Conservation (phyloP, 768 basidiomycete genomes). For the Ramaria rubella region DNA sequence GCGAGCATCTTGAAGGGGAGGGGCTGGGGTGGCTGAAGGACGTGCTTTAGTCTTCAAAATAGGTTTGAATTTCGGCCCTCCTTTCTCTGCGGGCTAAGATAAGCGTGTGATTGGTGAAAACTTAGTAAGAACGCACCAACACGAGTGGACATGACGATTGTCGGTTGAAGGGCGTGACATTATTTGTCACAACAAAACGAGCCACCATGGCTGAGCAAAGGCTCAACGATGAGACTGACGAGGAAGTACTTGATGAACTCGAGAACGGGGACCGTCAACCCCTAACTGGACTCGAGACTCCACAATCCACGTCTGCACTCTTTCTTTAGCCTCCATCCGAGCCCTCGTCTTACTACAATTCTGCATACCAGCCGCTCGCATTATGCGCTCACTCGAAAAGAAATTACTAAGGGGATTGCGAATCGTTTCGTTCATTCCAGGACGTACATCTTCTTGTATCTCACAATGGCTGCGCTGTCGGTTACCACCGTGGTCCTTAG, state of each 20-base stretch:
- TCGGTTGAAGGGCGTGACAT: not conserved
- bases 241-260: not conserved
- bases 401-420: constrained; percentile 79
- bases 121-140: not conserved
- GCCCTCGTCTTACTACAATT: not conserved
- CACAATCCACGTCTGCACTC: constrained; percentile 3
- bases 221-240: not conserved
- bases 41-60: constrained; percentile 7
- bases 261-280: not conserved
- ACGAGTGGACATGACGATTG: constrained; percentile 4
- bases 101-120: not conserved
- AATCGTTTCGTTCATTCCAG: constrained; percentile 87
- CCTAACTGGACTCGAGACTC: not conserved
- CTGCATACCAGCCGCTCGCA: constrained; percentile 49
- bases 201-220: not conserved
- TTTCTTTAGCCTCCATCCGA: not conserved
- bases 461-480: constrained; percentile 82
- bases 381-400: constrained; percentile 74
- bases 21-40: not conserved
- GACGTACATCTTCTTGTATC: constrained; percentile 82
- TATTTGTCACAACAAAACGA: not conserved
- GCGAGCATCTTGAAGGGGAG: not conserved
- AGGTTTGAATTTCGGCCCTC: constrained; percentile 8
- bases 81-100: constrained; percentile 3
- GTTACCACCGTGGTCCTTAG: constrained; percentile 82